phyloP scores from a whole-genome alignment of 2,329 filamentous ascomycete genomes.

The Verticillium nonalfalfae region DNA sequence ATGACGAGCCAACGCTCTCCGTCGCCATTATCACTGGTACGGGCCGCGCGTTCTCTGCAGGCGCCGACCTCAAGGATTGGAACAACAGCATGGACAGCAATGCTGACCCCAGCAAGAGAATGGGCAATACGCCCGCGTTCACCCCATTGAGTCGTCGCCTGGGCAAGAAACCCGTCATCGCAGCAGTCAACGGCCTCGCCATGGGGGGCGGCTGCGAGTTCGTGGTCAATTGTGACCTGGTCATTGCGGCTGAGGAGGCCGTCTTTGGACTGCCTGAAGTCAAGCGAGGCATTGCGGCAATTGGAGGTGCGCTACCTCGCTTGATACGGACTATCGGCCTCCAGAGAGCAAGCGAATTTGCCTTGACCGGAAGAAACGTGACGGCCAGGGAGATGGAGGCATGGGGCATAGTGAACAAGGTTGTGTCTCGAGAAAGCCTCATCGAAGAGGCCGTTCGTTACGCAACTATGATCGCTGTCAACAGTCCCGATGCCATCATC shows the following conservation, averaged over 20 bases:
- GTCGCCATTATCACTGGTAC: conserved; percentile 44
- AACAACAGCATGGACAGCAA: conserved; percentile 20
- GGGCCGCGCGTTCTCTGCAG: conserved; percentile 48
- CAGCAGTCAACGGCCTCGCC: conserved; percentile 51
- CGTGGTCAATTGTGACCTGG: conserved; percentile 46
- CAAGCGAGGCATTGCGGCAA: conserved; percentile 46
- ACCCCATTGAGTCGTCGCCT: conserved; percentile 27
- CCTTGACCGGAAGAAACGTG: conserved; percentile 14
- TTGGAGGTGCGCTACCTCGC: conserved; percentile 43
- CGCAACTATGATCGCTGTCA: conserved; percentile 9
- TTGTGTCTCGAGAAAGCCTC: neutral
- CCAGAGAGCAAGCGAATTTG: conserved; percentile 17
- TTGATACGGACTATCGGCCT: conserved; percentile 32
- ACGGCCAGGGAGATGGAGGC: conserved; percentile 15
- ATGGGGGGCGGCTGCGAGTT: conserved; percentile 54
- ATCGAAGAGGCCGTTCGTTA: conserved; percentile 13
- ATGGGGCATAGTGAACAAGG: conserved; percentile 17
- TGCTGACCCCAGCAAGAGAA: conserved; percentile 11
- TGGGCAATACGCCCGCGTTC: conserved; percentile 5
- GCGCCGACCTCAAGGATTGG: conserved; percentile 47
- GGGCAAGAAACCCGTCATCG: conserved; percentile 53
- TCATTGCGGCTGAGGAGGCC: conserved; percentile 43
- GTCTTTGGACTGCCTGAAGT: conserved; percentile 48
- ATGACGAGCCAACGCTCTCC: conserved; percentile 38
- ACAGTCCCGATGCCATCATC: conserved; percentile 28